These are phyloP conservation scores for Stemphylium beticola DNA, from an alignment of 2,329 filamentous ascomycete genomes.

Conservation along the genomic window DNA sequence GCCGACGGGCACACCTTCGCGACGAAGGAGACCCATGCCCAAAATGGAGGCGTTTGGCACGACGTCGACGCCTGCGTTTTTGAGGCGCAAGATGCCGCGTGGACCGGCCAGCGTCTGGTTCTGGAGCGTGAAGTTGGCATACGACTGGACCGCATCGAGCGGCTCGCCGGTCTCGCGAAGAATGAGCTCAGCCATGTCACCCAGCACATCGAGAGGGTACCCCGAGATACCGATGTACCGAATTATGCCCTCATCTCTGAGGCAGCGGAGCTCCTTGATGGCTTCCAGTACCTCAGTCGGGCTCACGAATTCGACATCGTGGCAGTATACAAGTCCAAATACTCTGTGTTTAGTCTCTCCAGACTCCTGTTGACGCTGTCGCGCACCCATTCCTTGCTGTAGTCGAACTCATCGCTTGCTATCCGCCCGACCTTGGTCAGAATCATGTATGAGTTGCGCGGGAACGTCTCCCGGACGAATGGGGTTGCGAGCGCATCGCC, in stretches of 20 bases:
- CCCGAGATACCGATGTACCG: conserved; percentile 91
- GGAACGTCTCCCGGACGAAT: conserved; percentile 61
- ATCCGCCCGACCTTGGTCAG: conserved; percentile 80
- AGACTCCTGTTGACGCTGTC: conserved; percentile 71
- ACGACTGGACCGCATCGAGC: conserved; percentile 86
- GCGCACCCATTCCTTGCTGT: conserved; percentile 69
- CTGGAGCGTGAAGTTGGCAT: conserved; percentile 89
- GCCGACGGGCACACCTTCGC: conserved; percentile 78
- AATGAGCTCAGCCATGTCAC: conserved; percentile 75
- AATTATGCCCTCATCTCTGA: conserved; percentile 73
- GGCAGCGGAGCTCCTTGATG: conserved; percentile 71
- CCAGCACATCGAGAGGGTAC: conserved; percentile 79
- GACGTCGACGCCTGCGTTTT: conserved; percentile 76
- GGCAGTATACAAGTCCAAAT: conserved; percentile 81
- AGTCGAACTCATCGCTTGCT: conserved; percentile 70
- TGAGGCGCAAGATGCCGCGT: conserved; percentile 64
- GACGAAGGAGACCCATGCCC: conserved; percentile 89
- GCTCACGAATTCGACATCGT: conserved; percentile 81
- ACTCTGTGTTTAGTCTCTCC: conserved; percentile 66
- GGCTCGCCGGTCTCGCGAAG: conserved; percentile 79
- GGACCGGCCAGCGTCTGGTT: conserved; percentile 68
- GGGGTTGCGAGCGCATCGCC: conserved; percentile 65
- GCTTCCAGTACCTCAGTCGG: conserved; percentile 65
- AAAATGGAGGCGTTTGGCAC: conserved; percentile 88
- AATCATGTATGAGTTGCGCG: conserved; percentile 67